These are phyloP conservation scores for Komagataella populi DNA, from an alignment of 805 yeast species.

Conservation along the genomic window DNA sequence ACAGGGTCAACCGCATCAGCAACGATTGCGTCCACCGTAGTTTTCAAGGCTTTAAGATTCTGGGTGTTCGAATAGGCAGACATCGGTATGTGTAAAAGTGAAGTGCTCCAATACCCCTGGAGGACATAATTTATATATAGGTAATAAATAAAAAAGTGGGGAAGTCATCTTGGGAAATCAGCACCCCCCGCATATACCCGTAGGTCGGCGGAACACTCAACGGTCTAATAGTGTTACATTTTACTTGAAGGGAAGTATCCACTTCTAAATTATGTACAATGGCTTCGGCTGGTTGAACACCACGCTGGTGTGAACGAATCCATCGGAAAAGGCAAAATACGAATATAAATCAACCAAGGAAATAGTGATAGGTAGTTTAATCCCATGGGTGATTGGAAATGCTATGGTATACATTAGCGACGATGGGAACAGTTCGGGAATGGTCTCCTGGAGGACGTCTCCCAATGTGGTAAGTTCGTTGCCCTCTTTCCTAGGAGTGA, in stretches of 20 bases:
- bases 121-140: no score
- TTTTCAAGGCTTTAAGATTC: no score
- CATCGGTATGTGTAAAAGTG: no score
- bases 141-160: no score
- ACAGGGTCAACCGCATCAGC: no score
- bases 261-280: neutral
- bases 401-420: conserved; percentile 21
- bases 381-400: conserved; percentile 41
- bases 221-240: neutral
- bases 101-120: no score
- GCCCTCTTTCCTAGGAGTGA: conserved; percentile 6
- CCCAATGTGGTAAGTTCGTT: conserved; percentile 18
- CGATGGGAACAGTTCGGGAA: conserved; percentile 35
- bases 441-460: conserved; percentile 19
- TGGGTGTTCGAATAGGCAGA: no score
- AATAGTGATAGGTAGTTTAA: conserved; percentile 27
- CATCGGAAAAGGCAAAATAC: conserved; percentile 40
- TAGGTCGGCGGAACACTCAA: no score
- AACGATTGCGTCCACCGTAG: no score
- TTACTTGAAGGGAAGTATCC: neutral
- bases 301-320: conserved; percentile 46
- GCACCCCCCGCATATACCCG: no score
- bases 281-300: conserved; percentile 13
- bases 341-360: conserved; percentile 32
- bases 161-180: no score